Percentiles rank a stretch among this genome's conserved stretches.
Evolutionary conservation across 495 filamentous ascomycete species (phyloP).

Genomic region (Hypoxylon subgilvum): DNA sequence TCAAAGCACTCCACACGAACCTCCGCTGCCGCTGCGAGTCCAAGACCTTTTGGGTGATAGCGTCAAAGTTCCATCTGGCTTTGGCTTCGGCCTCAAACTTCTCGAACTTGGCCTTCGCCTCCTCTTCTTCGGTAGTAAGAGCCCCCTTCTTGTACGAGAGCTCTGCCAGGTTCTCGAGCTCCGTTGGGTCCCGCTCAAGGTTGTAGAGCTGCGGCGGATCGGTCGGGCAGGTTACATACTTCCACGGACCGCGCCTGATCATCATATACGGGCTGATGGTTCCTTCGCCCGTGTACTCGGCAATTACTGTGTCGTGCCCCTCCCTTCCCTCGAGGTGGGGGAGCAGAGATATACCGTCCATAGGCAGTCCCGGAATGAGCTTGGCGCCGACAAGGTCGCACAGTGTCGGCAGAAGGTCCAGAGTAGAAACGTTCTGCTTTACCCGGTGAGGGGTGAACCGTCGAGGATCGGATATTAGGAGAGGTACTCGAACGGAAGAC

Average conservation of each 20-base stretch:
- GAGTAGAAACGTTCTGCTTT: slow-evolving; percentile 77
- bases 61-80: slow-evolving; percentile 73
- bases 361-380: slow-evolving; percentile 66
- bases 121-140: slow-evolving; percentile 45
- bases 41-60: slow-evolving; percentile 72
- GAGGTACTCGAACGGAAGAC: slow-evolving; percentile 79
- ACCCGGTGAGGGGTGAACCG: slow-evolving; percentile 71
- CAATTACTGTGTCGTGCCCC: slow-evolving; percentile 76
- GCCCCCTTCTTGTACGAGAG: slow-evolving; percentile 45
- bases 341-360: slow-evolving; percentile 77
- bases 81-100: slow-evolving; percentile 70
- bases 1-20: slow-evolving; percentile 76
- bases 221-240: slow-evolving; percentile 79
- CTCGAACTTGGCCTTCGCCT: slow-evolving; percentile 55
- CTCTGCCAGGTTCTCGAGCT: slow-evolving; percentile 71
- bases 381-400: slow-evolving; percentile 75
- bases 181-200: slow-evolving; percentile 71
- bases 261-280: slow-evolving; percentile 87
- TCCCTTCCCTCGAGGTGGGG: slow-evolving; percentile 69
- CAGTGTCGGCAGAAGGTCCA: slow-evolving; percentile 85
- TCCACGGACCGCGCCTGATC: slow-evolving; percentile 83
- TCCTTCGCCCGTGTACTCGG: slow-evolving; percentile 89
- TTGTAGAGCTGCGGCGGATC: slow-evolving; percentile 84
- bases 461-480: slow-evolving; percentile 75
- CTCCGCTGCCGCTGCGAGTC: slow-evolving; percentile 72